These are phyloP conservation scores for Malania oleifera DNA, from an alignment of 164 flowering plant species.

Conservation along the genomic window DNA sequence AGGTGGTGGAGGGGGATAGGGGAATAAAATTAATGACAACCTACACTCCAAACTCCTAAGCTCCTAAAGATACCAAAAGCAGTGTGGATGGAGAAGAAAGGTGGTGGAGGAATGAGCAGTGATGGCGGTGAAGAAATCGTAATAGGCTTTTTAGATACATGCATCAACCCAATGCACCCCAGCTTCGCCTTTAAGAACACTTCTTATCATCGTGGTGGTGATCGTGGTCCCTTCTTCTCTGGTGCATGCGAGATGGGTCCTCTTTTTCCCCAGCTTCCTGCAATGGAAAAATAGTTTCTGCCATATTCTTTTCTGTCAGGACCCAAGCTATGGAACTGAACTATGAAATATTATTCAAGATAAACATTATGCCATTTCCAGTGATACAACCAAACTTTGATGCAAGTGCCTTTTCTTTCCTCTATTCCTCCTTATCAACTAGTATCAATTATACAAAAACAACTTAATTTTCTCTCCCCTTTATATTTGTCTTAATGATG, in stretches of 20 bases:
- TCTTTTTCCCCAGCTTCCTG: conserved; percentile 58
- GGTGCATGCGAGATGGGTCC: conserved; percentile 79
- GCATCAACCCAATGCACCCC: conserved; percentile 78
- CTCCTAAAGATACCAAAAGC: conserved; percentile 53
- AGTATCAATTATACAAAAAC: no score
- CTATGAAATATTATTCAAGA: no score
- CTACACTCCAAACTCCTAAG: conserved; percentile 69
- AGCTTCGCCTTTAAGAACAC: conserved; percentile 64
- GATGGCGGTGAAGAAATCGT: conserved; percentile 89
- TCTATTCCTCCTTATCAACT: no score
- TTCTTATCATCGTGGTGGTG: conserved; percentile 6
- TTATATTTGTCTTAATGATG: no score
- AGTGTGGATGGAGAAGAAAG: conserved; percentile 62
- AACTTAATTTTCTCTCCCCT: no score
- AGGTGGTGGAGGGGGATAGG: conserved; percentile 66
- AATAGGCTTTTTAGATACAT: conserved; percentile 78
- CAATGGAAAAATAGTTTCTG: conserved; percentile 86
- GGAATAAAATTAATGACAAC: conserved; percentile 81
- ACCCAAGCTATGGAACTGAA: conserved; percentile 59
- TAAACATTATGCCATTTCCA: no score
- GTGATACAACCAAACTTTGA: no score
- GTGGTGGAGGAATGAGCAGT: no score
- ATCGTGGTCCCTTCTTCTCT: conserved; percentile 30
- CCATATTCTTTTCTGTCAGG: conserved; percentile 79
- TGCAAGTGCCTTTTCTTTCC: no score